Evolutionary conservation across 2,329 filamentous ascomycete species (phyloP), one percentile per base, ranked within the genome.

Genomic region (Graphilbum ipis-grandicollis): DNA sequence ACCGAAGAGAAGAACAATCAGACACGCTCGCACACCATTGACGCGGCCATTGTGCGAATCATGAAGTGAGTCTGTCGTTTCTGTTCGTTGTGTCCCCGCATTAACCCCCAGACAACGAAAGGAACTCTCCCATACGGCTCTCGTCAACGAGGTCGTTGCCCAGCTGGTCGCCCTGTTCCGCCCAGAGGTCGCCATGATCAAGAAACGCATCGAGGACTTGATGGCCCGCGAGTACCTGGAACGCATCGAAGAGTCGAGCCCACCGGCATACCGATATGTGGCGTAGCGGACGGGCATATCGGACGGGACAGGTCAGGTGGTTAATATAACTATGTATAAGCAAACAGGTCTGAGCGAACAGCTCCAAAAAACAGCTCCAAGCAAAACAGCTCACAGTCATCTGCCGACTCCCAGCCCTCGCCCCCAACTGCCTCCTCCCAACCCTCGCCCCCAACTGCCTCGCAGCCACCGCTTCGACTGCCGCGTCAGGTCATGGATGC

Each of bases 151-250:
- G 54, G 79, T 82, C 12, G 68, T 86, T 39, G 59, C 65, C n/a
- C 76, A 82, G 49, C 63, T 86, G 15, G 62, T 63, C 1, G 58
- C 62, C 35, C 75, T 78, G 31, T 88, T 88, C 62, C 78, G 73
- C 49, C 81, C 81, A 0, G 79, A 86, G 39, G 66, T 86, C 26
- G 63, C 66, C 22, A 73, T 86, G 58, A 77, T 88, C 58, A 88
- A 88, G 64, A 77, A 73, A 52, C 73, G 75, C n/a, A 78, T 88
- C 41, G 81, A 86, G 52, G 75, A 75, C 43, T 59, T 88, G 35
- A 81, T 88, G 35, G 69, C 73, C 41, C 66, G 79, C 42, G 81
- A 88, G 50, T 88, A 86, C 46, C 60, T 88, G 17, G 80, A 85
- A 57, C 70, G 81, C 4, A 66, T 79, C 13, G 80, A 84, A 33